Base-by-base conservation (phyloP, 768 basidiomycete species). In the Nidularia pulvinata region DNA sequence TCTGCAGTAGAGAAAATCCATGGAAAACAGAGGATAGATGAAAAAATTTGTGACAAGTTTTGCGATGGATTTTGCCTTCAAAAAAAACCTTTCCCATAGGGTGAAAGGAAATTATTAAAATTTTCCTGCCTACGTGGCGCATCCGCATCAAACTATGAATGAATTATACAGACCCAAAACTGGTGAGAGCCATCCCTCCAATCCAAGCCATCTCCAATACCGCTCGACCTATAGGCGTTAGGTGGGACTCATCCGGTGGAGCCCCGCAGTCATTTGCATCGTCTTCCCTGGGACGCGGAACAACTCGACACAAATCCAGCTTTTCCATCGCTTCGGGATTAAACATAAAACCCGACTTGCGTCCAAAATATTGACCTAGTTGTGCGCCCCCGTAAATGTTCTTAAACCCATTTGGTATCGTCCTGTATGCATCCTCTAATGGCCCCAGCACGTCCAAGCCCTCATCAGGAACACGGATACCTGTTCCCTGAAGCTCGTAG, bases 231-330 rank as follows among this genome's bases (percentile, higher is more conserved):
- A 46, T 46, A n/a, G 45, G 45, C 2, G 45, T 46, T 14, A 46
- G 45, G 16, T 11, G 16, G 37, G 11, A 42, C 37, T 42, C 37
- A 42, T 42, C 11, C 37, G 11, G 11, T 11, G 16, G 37, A 42
- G 11, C 37, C 13, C 10, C 45, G 5, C 5, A 14, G 22, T 46
- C 25, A 10, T 46, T 30, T 25, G 22, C 22, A 3, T 46, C 45
- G 48, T 14, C 13, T 10, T 46, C 45, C 39, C 13, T 42, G 22
- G n/a, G 22, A n/a, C 25, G 10, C 10, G 13, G 10, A 10, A 22
- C 25, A 2, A 46, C 10, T 46, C 22, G 79, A 16, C 48, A 49
- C 5, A 49, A 14, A 7, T 35, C 48, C 10, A 49, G 35, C 30
- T n/a, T 33, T 32, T 32, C 33, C 10, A 49, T 22, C 11, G 32